These are phyloP conservation scores for Effrenium voratum DNA, from an alignment of 73 alveolate genomes.

Conservation along the genomic window DNA sequence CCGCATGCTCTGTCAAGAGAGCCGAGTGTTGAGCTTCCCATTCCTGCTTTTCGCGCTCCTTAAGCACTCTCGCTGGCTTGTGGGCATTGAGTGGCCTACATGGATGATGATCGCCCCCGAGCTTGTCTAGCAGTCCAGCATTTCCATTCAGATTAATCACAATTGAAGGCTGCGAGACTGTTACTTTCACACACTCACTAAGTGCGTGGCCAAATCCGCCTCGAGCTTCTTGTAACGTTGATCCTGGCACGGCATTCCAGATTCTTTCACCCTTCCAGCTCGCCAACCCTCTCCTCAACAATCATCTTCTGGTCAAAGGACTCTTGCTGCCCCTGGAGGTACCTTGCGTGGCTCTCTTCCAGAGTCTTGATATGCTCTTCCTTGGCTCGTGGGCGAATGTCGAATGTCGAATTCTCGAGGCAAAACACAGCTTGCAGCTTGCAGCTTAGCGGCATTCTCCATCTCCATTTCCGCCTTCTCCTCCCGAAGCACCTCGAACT, in stretches of 20 bases:
- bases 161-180: no score
- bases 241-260: constrained; percentile 34
- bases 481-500: constrained; percentile 95
- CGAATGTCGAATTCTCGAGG: no score
- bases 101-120: no score
- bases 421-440: neutral
- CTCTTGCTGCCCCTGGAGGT: constrained; percentile 93
- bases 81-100: no score
- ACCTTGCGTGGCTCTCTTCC: constrained; percentile 94
- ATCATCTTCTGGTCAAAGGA: constrained; percentile 87
- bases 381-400: neutral
- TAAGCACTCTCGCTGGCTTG: neutral
- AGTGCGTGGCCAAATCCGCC: constrained; percentile 95
- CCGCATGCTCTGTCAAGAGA: constrained; percentile 95
- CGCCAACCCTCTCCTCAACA: constrained; percentile 41
- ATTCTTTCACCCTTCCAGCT: no score
- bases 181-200: no score
- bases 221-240: constrained; percentile 96
- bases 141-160: no score
- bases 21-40: constrained; percentile 95
- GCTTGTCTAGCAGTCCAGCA: no score
- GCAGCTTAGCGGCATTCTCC: constrained; percentile 53
- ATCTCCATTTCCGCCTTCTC: constrained; percentile 96
- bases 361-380: constrained; percentile 95
- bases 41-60: constrained; percentile 95